Evolutionary conservation across 2,329 filamentous ascomycete species (phyloP).

Genomic region (Cordyceps farinosa): DNA sequence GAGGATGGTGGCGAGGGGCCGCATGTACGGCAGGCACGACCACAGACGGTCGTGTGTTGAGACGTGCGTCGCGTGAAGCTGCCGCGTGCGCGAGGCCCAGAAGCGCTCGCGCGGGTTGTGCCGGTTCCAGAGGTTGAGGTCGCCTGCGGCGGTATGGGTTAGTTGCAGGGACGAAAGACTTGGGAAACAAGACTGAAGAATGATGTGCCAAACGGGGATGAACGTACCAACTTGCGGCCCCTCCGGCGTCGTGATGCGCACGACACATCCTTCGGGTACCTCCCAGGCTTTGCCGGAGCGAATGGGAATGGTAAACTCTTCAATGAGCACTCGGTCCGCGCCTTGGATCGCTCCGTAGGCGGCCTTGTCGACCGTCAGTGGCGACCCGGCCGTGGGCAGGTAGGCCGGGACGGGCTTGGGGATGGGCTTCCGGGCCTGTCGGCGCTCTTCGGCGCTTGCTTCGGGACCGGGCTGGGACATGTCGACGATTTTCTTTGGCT

Average conservation of each 20-base stretch:
- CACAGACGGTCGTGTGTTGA: slow-evolving; percentile 69
- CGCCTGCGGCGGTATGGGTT: slow-evolving; percentile 42
- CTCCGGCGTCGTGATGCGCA: slow-evolving; percentile 70
- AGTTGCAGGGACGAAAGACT: no score
- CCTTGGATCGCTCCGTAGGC: slow-evolving; percentile 60
- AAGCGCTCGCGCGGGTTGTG: slow-evolving; percentile 75
- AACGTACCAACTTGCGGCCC: slow-evolving; percentile 67
- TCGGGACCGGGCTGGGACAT: slow-evolving; percentile 17
- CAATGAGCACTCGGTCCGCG: slow-evolving; percentile 38
- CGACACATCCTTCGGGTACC: slow-evolving; percentile 63
- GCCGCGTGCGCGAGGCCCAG: slow-evolving; percentile 75
- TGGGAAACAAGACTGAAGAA: no score
- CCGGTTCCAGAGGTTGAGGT: slow-evolving; percentile 77
- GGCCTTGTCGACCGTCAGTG: slow-evolving; percentile 40
- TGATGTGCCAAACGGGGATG: not conserved
- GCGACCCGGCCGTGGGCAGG: slow-evolving; percentile 41
- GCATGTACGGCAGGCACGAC: slow-evolving; percentile 71
- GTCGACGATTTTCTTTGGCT: not conserved
- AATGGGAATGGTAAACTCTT: slow-evolving; percentile 64
- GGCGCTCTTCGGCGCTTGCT: slow-evolving; percentile 33
- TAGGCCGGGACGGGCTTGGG: slow-evolving; percentile 49
- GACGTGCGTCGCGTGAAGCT: slow-evolving; percentile 75
- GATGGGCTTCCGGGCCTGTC: slow-evolving; percentile 41
- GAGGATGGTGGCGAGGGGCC: slow-evolving; percentile 23
- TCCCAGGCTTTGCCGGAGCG: slow-evolving; percentile 72